A percentile compares a stretch with the other conserved stretches of the same genome.
Evolutionary conservation across 306 rosid genomes (phyloP).

Genomic region (Trifolium pratense): DNA sequence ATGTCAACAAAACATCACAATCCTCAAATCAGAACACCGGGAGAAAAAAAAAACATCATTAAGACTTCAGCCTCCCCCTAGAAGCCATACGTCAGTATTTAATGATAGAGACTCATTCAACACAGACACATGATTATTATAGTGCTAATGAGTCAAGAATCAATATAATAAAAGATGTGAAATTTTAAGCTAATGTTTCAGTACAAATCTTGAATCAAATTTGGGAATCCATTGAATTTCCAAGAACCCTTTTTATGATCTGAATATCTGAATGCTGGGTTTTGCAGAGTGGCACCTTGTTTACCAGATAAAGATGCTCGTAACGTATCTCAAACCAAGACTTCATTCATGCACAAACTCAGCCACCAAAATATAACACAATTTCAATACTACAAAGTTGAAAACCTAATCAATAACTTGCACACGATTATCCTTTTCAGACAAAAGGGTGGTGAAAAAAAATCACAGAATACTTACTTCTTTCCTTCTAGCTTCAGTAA

Average conservation of each 20-base stretch:
- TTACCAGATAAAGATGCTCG: constrained; percentile 16
- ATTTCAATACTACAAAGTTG: not conserved
- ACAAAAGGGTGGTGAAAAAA: not conserved
- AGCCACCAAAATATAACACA: not conserved
- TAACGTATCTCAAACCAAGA: constrained; percentile 23
- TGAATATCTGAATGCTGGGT: not conserved
- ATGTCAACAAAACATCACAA: constrained; percentile 34
- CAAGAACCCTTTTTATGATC: constrained; percentile 4
- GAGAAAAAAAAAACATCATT: not conserved
- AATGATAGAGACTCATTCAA: constrained; percentile 16
- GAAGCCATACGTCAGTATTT: constrained; percentile 15
- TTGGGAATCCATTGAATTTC: not conserved
- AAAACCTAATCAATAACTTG: constrained; percentile 3
- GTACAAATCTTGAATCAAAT: constrained; percentile 26
- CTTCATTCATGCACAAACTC: not conserved
- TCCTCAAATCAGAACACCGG: not conserved
- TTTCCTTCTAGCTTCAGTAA: constrained; percentile 79
- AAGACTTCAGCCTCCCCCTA: not conserved
- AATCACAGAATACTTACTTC: constrained; percentile 60
- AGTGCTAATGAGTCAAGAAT: constrained; percentile 6
- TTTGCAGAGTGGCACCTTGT: constrained; percentile 13
- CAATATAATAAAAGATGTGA: not conserved
- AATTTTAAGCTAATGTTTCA: not conserved
- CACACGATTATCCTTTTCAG: not conserved
- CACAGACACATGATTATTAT: constrained; percentile 23